Base-by-base conservation (phyloP, 768 basidiomycete genomes). In the Strobilomyces dryophilus region DNA sequence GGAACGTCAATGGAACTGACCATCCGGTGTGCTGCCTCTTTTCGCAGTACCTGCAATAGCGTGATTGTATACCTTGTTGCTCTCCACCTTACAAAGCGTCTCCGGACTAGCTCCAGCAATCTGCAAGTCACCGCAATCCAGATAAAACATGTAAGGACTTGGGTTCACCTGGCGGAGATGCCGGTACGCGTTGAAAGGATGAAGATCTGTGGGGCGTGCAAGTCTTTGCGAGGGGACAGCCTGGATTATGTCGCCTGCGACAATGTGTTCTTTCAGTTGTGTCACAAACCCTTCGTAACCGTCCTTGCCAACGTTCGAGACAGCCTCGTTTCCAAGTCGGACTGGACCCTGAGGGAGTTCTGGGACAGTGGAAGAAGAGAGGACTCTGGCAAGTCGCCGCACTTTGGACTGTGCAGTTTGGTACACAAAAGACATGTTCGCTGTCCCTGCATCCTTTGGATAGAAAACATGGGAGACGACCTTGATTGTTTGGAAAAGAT, bases 81-180 rank as follows among this genome's bases (percentile, higher is more conserved):
- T 80, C 69, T 92, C 86, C 21, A 99, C 93, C 68, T 95, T 98
- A 74, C 97, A 98, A 5, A 99, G 76, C 5, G 95, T 98, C 72
- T 99, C 97, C 0, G 97, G 97, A 61, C 92, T 95, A 2, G 97
- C 97, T 11, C 97, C 97, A n/a, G 98, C 94, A 34, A 99, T 78
- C 70, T 98, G 94, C 11, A 95, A 66, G 51, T 92, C 92, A 6
- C 91, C 90, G 60, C 93, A 95, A 62, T 98, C 91, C 61, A 99
- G 69, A 67, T 94, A 99, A 73, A 95, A 99, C 95, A 97, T 98
- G 72, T 99, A 98, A 15, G 97, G 97, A 50, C 92, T 95, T 1
- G 97, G 97, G 63, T 99, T 99, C 56, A 98, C 82, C 63, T 95
- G 87, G 42, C 97, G 86, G 42, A 99, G 78, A 49, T 92, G 89